Percentiles rank a stretch among this genome's conserved stretches.
phyloP scores from a whole-genome alignment of 176 grass and related monocot genomes.

The Lolium multiflorum region DNA sequence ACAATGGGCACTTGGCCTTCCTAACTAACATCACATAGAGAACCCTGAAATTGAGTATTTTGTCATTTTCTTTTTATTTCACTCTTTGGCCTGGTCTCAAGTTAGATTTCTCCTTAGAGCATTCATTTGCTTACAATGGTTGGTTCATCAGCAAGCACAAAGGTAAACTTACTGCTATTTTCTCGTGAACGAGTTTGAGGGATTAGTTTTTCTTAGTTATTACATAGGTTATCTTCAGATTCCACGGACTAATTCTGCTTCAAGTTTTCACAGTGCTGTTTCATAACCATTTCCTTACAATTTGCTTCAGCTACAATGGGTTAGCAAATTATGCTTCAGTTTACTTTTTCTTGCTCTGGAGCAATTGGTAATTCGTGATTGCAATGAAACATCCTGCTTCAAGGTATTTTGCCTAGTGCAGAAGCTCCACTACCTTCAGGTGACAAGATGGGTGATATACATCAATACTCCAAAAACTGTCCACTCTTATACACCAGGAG shows the following conservation, averaged over 20 bases:
- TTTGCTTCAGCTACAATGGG: not conserved
- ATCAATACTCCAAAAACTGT: not conserved
- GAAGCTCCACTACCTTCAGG: not conserved
- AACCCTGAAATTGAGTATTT: not conserved
- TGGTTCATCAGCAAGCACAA: not conserved
- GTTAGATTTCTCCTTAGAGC: not conserved
- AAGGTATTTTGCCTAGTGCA: not conserved
- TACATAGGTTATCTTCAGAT: not conserved
- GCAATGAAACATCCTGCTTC: not conserved
- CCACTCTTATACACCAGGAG: not conserved
- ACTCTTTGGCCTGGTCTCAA: slow-evolving; percentile 27
- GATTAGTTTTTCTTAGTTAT: not conserved
- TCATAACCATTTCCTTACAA: not conserved
- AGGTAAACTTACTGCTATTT: not conserved
- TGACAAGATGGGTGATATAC: not conserved
- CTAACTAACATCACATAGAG: not conserved
- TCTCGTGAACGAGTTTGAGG: not conserved
- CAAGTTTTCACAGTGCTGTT: not conserved
- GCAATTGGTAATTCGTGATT: not conserved
- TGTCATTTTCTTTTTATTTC: not conserved
- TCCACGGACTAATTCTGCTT: not conserved
- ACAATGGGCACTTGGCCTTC: not conserved
- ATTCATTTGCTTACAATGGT: no score
- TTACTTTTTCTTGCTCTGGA: not conserved
- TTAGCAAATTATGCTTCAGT: not conserved